These are phyloP conservation scores for Leccinum broughii DNA, from an alignment of 768 basidiomycete genomes.

Conservation along the genomic window DNA sequence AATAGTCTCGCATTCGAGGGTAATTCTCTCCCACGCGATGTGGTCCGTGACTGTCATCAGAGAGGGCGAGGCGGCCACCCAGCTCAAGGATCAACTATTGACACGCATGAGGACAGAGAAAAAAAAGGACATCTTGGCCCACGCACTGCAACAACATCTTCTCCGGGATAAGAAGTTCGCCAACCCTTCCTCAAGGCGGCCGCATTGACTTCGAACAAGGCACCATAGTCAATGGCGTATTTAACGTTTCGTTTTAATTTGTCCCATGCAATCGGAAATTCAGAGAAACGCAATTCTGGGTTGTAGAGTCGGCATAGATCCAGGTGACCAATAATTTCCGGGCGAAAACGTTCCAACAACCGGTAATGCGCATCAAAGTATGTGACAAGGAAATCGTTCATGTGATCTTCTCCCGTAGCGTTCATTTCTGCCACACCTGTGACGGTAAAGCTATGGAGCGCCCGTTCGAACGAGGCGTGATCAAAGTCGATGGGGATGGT, in stretches of 20 bases:
- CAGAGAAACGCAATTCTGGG: slow-evolving; percentile 57
- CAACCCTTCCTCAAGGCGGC: slow-evolving; percentile 93
- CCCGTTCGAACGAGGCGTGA: slow-evolving; percentile 60
- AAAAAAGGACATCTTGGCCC: slow-evolving; percentile 19
- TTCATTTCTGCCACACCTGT: slow-evolving; percentile 28
- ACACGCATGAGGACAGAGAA: slow-evolving; percentile 13
- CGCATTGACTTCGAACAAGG: slow-evolving; percentile 90
- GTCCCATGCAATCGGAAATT: slow-evolving; percentile 58
- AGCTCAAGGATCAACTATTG: slow-evolving; percentile 65
- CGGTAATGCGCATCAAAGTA: slow-evolving; percentile 89
- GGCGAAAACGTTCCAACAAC: slow-evolving; percentile 67
- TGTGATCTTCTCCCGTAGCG: slow-evolving; percentile 28
- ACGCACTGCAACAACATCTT: slow-evolving; percentile 73
- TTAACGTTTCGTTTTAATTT: slow-evolving; percentile 74
- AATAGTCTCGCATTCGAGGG: slow-evolving; percentile 59
- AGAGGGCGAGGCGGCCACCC: slow-evolving; percentile 79
- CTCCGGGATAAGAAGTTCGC: slow-evolving; percentile 79
- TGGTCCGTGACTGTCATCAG: slow-evolving; percentile 95
- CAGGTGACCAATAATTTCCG: slow-evolving; percentile 91
- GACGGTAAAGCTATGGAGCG: slow-evolving; percentile 48
- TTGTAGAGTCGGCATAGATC: slow-evolving; percentile 89
- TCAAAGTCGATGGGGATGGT: slow-evolving; percentile 93
- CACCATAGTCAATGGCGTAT: slow-evolving; percentile 77
- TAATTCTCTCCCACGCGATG: slow-evolving; percentile 90
- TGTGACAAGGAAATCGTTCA: slow-evolving; percentile 50